Evolutionary conservation across 2,329 filamentous ascomycete genomes (phyloP), one percentile per base, ranked within the genome.

Genomic region (Fusarium pininemorale): DNA sequence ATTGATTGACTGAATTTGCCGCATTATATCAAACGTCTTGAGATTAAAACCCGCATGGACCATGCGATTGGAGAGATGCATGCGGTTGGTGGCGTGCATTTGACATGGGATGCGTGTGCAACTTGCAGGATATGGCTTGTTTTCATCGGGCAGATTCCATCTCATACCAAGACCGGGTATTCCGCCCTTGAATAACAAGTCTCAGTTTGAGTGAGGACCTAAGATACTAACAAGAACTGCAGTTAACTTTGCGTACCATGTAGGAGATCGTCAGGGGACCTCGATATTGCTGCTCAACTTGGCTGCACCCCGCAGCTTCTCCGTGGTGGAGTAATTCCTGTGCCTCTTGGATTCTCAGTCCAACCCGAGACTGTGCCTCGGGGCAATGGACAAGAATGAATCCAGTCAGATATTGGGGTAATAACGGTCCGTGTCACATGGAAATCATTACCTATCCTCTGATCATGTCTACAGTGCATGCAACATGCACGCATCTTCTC

Each of bases 241-340:
- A 35, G 32, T 35, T 16, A 0, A 35, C 32, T 35, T 35, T 35
- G 7, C 1, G 32, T 0, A 35, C 32, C 32, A 8, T 35, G 32
- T 35, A 37, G 32, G 24, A 32, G 71, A 74, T 74, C 64, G 59
- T 63, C 72, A 74, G 71, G 72, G 55, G 54, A 63, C 28, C 48
- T 56, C n/a, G 55, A 62, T 51, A 37, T 48, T 71, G 37, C 20
- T 72, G 37, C 24, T 42, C 45, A 44, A 67, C 61, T 66, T 66
- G 53, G 63, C 72, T 72, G 63, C 72, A 74, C 74, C 76, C 76
- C 74, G 66, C 75, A 77, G 75, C 60, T 50, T 69, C 45, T 66
- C 67, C 62, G 57, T 58, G 67, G 67, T 74, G 66, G 71, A 74
- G 69, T 28, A 63, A 63, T 45, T 54, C 53, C 60, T 58, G 45